Evolutionary conservation across 768 basidiomycete genomes (phyloP).

Genomic region (Boletus subparvulus): DNA sequence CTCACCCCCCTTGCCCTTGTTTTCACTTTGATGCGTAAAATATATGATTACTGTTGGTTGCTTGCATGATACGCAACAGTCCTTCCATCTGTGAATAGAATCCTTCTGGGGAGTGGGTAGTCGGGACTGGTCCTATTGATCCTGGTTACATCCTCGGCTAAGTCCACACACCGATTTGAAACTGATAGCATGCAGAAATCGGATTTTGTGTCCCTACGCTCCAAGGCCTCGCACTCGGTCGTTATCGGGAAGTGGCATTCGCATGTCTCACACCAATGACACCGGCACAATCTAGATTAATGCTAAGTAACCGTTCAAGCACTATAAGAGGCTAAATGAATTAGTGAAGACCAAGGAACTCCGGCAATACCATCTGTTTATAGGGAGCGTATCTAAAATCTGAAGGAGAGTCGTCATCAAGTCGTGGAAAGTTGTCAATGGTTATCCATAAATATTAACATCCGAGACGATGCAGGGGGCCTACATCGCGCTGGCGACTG

Average conservation of each 20-base stretch:
- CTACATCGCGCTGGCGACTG: conserved; percentile 25
- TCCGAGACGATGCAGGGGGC: not conserved
- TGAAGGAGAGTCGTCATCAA: conserved; percentile 21
- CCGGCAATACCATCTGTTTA: conserved; percentile 1
- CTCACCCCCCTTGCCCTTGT: not conserved
- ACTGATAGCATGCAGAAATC: not conserved
- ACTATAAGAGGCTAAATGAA: conserved; percentile 11
- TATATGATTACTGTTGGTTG: not conserved
- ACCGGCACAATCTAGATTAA: conserved; percentile 9
- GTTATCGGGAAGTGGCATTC: not conserved
- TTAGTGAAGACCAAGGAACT: conserved; percentile 10
- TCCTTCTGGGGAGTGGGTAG: not conserved
- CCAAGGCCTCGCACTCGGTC: not conserved
- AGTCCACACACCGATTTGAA: not conserved
- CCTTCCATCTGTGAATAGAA: not conserved
- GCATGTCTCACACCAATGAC: not conserved
- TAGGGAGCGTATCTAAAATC: conserved; percentile 12
- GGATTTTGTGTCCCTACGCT: not conserved
- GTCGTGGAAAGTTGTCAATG: conserved; percentile 6
- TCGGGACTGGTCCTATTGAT: not conserved
- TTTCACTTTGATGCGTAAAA: not conserved
- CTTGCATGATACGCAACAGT: not conserved
- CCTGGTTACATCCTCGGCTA: not conserved
- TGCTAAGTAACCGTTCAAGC: conserved; percentile 3
- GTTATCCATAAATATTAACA: not conserved